Evolutionary conservation across 192 early-diverging fungal genomes (phyloP), one percentile per base, ranked within the genome.

Genomic region (Coemansia sp.): DNA sequence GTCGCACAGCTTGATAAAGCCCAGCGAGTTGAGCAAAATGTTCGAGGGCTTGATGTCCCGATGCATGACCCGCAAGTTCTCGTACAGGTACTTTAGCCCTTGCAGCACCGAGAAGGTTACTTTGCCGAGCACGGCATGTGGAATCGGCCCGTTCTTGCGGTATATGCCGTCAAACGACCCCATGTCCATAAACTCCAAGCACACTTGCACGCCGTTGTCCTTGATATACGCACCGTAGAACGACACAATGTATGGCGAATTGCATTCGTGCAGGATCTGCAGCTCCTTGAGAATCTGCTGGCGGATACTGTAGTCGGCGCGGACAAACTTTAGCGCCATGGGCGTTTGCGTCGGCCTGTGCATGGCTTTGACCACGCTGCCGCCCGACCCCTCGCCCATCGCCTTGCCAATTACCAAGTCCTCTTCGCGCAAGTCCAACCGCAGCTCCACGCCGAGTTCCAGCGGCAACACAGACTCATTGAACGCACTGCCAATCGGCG

Each of bases 111-210:
- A 88, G 65, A 87, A 85, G 0, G 92, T 89, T 54, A 98, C 91
- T 35, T 90, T 87, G 25, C 89, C 93, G 29, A 97, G 73, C 15
- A 96, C 87, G 62, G 91, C 89, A 68, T 97, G 89, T 3, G 92
- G 90, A 65, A 99, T 89, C 5, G 93, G 88, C 0, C 96, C 96
- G 64, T 87, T 85, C 79, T 93, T 92, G 69, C 91, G 90, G 70
- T 96, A 97, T 55, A 99, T 92, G 12, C 85, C 77, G 62, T 99
- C 96, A 50, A 99, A 85, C 7, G 96, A 93, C 19, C 93, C 89
- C 25, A 92, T 83, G 72, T 96, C 91, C 94, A 98, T 97, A 73
- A 88, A 97, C 83, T 98, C 97, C 91, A 99, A 92, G 78, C 95
- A 97, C 66, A 98, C 92, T 21, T 88, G 92, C 61, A 99, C 89